Percentiles rank a stretch among this genome's conserved stretches.
phyloP scores from a whole-genome alignment of 2,329 filamentous ascomycete species.

The Tricladium varicosporioides region DNA sequence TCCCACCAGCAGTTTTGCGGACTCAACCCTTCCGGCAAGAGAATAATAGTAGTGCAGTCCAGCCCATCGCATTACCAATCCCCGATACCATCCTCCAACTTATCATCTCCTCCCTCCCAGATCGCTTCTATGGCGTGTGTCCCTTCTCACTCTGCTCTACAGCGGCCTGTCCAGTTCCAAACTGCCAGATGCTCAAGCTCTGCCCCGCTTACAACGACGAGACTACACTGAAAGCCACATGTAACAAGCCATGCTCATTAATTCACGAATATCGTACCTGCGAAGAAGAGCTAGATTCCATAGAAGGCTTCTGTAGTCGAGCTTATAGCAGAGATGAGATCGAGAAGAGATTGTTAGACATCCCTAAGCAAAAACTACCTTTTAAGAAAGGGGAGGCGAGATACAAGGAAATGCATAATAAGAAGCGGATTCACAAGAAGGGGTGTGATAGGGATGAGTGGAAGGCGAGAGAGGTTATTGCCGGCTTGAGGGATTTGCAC shows the following conservation, averaged over 20 bases:
- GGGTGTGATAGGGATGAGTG: too few species aligned
- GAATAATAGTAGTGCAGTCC: neutral
- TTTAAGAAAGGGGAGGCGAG: too few species aligned
- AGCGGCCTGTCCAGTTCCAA: conserved; percentile 1
- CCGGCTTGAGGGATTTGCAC: too few species aligned
- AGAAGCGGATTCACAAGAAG: too few species aligned
- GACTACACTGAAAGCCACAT: neutral
- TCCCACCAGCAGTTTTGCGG: neutral
- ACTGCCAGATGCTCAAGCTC: conserved; percentile 6
- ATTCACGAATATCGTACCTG: conserved; percentile 10
- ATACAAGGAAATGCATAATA: too few species aligned
- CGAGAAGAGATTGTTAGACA: too few species aligned
- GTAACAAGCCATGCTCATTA: neutral
- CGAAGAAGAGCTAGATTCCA: neutral
- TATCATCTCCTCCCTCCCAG: conserved; percentile 3
- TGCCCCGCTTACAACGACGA: conserved; percentile 11
- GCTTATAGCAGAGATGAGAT: too few species aligned
- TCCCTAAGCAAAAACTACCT: too few species aligned
- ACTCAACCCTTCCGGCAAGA: neutral
- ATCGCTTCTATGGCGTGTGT: conserved; percentile 13
- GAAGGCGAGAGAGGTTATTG: too few species aligned
- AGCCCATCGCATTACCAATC: neutral
- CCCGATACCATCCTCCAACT: neutral
- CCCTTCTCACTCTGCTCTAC: conserved; percentile 10
- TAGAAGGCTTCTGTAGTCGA: too few species aligned